Evolutionary conservation across 768 basidiomycete species (phyloP), one percentile per base, ranked within the genome.

Genomic region (Lentinula guzmanii): DNA sequence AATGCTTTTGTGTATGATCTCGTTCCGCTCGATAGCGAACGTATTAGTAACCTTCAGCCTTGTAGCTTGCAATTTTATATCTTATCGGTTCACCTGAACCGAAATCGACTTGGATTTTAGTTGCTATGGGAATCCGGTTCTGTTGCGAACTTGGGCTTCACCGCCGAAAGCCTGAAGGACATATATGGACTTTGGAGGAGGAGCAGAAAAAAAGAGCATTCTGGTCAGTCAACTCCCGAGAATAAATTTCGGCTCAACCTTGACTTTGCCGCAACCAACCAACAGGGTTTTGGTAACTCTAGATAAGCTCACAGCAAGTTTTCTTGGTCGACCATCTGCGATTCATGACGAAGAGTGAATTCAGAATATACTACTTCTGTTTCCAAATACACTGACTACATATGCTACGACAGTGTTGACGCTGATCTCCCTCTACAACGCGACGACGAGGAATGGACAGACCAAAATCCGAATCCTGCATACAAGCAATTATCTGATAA

Each of bases 261-360:
- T 28, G 28, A 28, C 24, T 24, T 39, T 39, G 11, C 11, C n/a
- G n/a, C n/a, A n/a, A n/a, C 21, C 37, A 39, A 8, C 13, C 13
- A 39, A 8, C 24, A 52, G 51, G 51, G 73, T 85, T 11, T 81
- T 83, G 0, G 73, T 79, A 57, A 78, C 79, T 10, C 72, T 86
- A 5, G 79, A 82, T 53, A 55, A 37, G 52, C 73, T 74, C 60
- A 79, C 67, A 52, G 75, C 75, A n/a, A 67, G 72, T n/a, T 74
- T 74, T 28, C 70, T 86, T 28, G 84, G 84, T 11, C 73, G 86
- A 16, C 82, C 84, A 0, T 74, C 79, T 61, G 79, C 80, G 4
- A 73, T 86, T 6, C 79, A 82, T 56, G 84, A 86, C 50, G 83
- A 83, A 64, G 84, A 86, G 77, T 80, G 57, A 43, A 82, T 70